Conservation (phyloP, 163 green algal species). For the Coccomyxa subellipsoidea region DNA sequence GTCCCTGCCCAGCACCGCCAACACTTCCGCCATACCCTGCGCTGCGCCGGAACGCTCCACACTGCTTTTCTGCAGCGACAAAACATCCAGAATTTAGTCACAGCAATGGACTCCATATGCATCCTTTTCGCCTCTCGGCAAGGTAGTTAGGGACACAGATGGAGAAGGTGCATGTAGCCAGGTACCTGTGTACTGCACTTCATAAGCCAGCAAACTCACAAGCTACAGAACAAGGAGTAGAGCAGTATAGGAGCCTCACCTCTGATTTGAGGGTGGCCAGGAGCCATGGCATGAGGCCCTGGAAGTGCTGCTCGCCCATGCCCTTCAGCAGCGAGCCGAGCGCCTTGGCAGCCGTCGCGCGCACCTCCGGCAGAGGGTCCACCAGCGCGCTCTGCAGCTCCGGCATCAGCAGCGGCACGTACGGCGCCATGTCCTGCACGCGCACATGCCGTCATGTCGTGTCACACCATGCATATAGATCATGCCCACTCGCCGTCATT, state of each 20-base stretch:
- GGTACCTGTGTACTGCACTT: too few species aligned
- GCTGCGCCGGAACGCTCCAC: slow-evolving; percentile 92
- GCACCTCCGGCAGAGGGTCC: slow-evolving; percentile 83
- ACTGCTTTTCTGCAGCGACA: slow-evolving; percentile 32
- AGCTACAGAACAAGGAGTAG: neutral
- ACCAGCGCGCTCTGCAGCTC: slow-evolving; percentile 86
- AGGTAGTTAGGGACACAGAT: too few species aligned
- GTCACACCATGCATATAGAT: too few species aligned
- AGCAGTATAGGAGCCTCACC: neutral
- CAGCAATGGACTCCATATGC: neutral
- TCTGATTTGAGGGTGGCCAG: slow-evolving; percentile 81
- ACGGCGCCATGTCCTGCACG: slow-evolving; percentile 92
- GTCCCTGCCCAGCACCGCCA: slow-evolving; percentile 75
- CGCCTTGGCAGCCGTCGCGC: slow-evolving; percentile 83
- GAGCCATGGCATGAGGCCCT: slow-evolving; percentile 90
- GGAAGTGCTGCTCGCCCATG: slow-evolving; percentile 79
- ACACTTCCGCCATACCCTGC: slow-evolving; percentile 92
- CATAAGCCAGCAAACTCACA: neutral
- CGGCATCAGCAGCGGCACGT: slow-evolving; percentile 86
- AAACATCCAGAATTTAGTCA: neutral
- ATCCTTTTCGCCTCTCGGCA: neutral
- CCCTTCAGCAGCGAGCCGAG: slow-evolving; percentile 80
- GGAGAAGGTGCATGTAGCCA: too few species aligned
- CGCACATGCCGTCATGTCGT: too few species aligned
- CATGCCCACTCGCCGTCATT: too few species aligned